Percentiles rank a stretch among this genome's conserved stretches.
Conservation (phyloP, 2,329 filamentous ascomycete species). For the Didymella glomerata region DNA sequence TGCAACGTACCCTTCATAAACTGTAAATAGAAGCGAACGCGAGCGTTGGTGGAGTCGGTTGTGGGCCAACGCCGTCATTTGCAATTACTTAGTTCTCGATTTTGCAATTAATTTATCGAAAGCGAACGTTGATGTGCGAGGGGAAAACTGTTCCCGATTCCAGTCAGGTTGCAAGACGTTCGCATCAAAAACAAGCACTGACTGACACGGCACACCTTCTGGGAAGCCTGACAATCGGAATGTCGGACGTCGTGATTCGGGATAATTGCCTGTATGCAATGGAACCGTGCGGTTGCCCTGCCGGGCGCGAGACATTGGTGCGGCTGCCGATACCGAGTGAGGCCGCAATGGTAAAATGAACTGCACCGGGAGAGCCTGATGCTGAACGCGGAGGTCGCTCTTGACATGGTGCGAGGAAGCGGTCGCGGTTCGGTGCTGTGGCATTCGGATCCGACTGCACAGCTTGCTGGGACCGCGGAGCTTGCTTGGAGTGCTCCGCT, state of each 20-base stretch:
- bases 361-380: background rate
- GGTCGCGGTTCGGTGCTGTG: background rate
- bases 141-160: background rate
- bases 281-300: background rate
- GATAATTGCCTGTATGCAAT: conserved; percentile 4
- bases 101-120: background rate
- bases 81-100: background rate
- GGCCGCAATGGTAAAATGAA: background rate
- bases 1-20: background rate
- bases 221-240: background rate
- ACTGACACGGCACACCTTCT: conserved; percentile 1
- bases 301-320: background rate
- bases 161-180: background rate
- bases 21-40: conserved; percentile 9
- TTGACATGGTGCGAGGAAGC: background rate
- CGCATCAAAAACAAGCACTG: background rate
- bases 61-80: conserved; percentile 11
- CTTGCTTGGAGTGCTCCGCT: background rate
- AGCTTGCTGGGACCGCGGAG: background rate
- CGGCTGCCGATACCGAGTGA: background rate
- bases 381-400: background rate
- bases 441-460: background rate
- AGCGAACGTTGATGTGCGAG: background rate
- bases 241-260: conserved; percentile 1
- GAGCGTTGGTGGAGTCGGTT: background rate